phyloP scores from a whole-genome alignment of 805 yeast genomes.

The Blastobotrys parvus region DNA sequence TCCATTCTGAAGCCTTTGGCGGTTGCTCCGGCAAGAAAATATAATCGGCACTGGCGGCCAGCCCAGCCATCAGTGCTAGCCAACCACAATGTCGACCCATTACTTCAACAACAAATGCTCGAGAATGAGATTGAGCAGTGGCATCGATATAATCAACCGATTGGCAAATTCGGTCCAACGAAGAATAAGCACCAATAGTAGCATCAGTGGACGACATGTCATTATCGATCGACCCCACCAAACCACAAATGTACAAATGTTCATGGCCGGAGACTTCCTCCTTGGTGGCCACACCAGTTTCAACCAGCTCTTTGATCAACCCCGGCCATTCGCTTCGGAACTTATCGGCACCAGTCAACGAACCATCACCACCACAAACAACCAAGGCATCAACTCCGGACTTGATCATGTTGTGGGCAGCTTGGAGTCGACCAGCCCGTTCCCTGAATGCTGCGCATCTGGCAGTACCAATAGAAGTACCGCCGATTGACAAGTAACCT shows the following conservation, averaged over 20 bases:
- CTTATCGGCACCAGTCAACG: constrained; percentile 93
- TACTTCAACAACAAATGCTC: constrained; percentile 96
- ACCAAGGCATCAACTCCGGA: constrained; percentile 91
- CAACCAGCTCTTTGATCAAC: constrained; percentile 62
- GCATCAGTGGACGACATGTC: constrained; percentile 97
- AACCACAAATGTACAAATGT: constrained; percentile 79
- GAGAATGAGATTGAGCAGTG: constrained; percentile 92
- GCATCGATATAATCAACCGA: constrained; percentile 96
- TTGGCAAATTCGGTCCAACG: constrained; percentile 86
- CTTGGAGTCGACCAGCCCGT: constrained; percentile 73
- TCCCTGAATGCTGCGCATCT: constrained; percentile 81
- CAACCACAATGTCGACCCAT: constrained; percentile 99
- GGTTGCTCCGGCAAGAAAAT: constrained; percentile 94
- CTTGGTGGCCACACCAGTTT: constrained; percentile 45
- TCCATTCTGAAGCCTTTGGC: constrained; percentile 67
- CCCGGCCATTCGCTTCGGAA: constrained; percentile 95
- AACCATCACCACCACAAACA: constrained; percentile 98
- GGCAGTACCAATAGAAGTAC: constrained; percentile 95
- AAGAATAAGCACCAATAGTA: constrained; percentile 93
- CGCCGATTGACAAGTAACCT: constrained; percentile 88
- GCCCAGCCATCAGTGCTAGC: constrained; percentile 96
- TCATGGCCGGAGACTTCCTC: constrained; percentile 55
- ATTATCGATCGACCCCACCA: constrained; percentile 95
- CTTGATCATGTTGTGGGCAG: constrained; percentile 74
- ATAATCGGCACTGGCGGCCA: constrained; percentile 92